These are phyloP conservation scores for Phyllosticta ampelicida DNA, from an alignment of 2,329 filamentous ascomycete species.

Conservation along the genomic window DNA sequence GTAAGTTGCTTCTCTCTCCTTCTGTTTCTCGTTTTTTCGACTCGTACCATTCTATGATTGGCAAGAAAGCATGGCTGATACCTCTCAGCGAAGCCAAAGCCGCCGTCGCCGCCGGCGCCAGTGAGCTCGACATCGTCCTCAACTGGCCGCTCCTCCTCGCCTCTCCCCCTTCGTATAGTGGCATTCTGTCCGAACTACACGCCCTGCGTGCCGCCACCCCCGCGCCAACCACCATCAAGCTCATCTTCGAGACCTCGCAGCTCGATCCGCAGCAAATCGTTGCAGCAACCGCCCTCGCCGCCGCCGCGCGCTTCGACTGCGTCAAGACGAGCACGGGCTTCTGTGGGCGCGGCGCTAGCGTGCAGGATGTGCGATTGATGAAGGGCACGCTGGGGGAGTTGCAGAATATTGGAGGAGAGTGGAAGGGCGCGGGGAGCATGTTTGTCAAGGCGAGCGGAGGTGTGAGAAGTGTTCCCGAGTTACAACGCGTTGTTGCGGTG, in stretches of 20 bases:
- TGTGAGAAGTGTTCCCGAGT: slow-evolving; percentile 36
- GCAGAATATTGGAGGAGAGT: neutral
- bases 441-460: slow-evolving; percentile 51
- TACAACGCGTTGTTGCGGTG: slow-evolving; percentile 43
- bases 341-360: slow-evolving; percentile 42
- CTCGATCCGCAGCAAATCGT: slow-evolving; percentile 40
- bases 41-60: no score
- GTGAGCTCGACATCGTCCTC: slow-evolving; percentile 49
- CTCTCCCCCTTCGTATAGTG: slow-evolving; percentile 13
- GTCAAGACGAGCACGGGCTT: slow-evolving; percentile 53
- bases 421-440: slow-evolving; percentile 24
- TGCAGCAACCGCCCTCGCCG: slow-evolving; percentile 42
- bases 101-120: slow-evolving; percentile 41
- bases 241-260: slow-evolving; percentile 50
- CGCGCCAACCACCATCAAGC: slow-evolving; percentile 36
- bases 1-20: slow-evolving; percentile 13
- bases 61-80: neutral
- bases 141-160: slow-evolving; percentile 39
- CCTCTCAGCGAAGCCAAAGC: slow-evolving; percentile 34
- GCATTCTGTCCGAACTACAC: slow-evolving; percentile 43
- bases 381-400: slow-evolving; percentile 18
- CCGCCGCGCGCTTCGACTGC: slow-evolving; percentile 44
- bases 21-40: no score
- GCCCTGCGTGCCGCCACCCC: slow-evolving; percentile 40
- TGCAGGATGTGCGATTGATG: slow-evolving; percentile 46